Percentiles rank a stretch among this genome's conserved stretches.
These are phyloP conservation scores for Ustulina deusta DNA, from an alignment of 2,329 filamentous ascomycete species.

Conservation along the genomic window DNA sequence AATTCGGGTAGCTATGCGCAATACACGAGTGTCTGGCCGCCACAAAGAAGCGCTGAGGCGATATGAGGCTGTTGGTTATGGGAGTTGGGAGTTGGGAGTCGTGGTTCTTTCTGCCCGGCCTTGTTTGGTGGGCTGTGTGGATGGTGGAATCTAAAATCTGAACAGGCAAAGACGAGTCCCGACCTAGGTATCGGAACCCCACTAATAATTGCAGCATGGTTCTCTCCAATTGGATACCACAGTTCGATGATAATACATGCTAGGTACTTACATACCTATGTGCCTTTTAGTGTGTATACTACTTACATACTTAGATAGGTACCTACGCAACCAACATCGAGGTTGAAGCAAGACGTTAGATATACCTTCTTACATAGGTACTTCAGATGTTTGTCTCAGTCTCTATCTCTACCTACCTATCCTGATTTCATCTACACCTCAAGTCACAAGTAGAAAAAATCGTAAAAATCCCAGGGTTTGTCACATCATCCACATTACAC, in stretches of 20 bases:
- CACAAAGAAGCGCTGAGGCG: neutral
- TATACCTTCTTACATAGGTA: neutral
- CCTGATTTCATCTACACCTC: neutral
- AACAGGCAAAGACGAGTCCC: slow-evolving; percentile 24
- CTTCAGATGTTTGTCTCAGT: neutral
- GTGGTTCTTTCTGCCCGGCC: slow-evolving; percentile 12
- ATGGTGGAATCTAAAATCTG: slow-evolving; percentile 36
- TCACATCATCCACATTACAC: slow-evolving; percentile 19
- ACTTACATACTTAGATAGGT: neutral
- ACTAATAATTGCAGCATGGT: neutral
- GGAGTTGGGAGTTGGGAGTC: slow-evolving; percentile 3
- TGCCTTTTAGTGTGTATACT: neutral
- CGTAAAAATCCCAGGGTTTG: neutral
- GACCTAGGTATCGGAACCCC: slow-evolving; percentile 13
- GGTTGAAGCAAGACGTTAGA: neutral
- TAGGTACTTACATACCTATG: neutral
- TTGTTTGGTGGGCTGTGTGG: slow-evolving; percentile 37
- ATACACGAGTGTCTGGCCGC: neutral
- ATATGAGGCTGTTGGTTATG: slow-evolving; percentile 14
- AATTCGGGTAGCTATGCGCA: slow-evolving; percentile 12
- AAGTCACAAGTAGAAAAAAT: neutral
- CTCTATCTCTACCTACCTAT: neutral
- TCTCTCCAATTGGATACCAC: slow-evolving; percentile 1
- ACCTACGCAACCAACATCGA: neutral
- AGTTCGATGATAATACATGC: no score